Evolutionary conservation across 768 basidiomycete species (phyloP).

Genomic region (Strobilomyces echinocephalus): DNA sequence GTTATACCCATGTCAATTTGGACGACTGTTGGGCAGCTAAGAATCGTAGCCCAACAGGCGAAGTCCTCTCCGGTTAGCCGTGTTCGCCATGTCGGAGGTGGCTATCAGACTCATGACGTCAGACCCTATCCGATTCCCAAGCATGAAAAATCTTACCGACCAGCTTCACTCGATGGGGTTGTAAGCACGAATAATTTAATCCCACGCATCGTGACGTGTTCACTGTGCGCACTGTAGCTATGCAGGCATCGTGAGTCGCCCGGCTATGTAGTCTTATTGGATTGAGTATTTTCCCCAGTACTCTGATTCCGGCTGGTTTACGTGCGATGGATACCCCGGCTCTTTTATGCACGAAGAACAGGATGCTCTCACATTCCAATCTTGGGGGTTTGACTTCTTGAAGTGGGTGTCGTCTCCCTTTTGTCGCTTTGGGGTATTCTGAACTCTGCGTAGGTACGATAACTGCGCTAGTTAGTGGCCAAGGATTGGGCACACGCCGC

Average conservation of each 20-base stretch:
- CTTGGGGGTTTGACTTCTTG: slow-evolving; percentile 61
- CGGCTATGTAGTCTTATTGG: neutral
- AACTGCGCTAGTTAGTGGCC: slow-evolving; percentile 48
- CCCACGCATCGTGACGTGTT: neutral
- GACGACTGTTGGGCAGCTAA: slow-evolving; percentile 64
- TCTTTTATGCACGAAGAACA: slow-evolving; percentile 58
- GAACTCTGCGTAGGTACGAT: slow-evolving; percentile 41
- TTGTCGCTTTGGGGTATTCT: neutral
- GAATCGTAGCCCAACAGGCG: slow-evolving; percentile 44
- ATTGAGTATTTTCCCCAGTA: slow-evolving; percentile 36
- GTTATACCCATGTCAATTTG: slow-evolving; percentile 55
- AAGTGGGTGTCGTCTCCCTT: slow-evolving; percentile 39
- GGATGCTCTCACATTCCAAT: slow-evolving; percentile 53
- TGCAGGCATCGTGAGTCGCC: slow-evolving; percentile 52
- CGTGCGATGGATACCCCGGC: slow-evolving; percentile 56
- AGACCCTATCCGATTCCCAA: slow-evolving; percentile 51
- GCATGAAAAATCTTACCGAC: slow-evolving; percentile 52
- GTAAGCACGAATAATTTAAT: slow-evolving; percentile 31
- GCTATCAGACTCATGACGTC: neutral
- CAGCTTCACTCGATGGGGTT: slow-evolving; percentile 52
- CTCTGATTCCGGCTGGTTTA: slow-evolving; percentile 65
- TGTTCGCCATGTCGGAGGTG: neutral
- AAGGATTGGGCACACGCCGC: neutral
- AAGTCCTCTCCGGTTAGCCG: slow-evolving; percentile 49
- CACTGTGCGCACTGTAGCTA: slow-evolving; percentile 31